Percentiles rank a stretch among this genome's conserved stretches.
phyloP scores from a whole-genome alignment of 2,329 filamentous ascomycete genomes.

The Ophiobolus disseminans region DNA sequence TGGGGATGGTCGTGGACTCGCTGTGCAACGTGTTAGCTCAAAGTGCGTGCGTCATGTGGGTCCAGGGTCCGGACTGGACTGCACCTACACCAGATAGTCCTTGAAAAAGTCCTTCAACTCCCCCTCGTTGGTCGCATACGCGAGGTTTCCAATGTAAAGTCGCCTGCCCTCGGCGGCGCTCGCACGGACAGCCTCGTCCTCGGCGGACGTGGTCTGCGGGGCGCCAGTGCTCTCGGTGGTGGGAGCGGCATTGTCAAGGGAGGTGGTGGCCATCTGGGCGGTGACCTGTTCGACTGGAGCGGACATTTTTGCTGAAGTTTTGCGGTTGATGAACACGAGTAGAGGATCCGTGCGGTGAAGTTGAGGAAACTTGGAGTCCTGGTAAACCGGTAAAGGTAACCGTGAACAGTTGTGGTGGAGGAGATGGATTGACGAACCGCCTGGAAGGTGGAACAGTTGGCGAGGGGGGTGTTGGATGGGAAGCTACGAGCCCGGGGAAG shows the following conservation, averaged over 20 bases:
- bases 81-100: slow-evolving; percentile 96
- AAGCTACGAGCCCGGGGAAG: slow-evolving; percentile 56
- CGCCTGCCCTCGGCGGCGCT: slow-evolving; percentile 98
- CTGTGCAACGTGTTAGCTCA: slow-evolving; percentile 58
- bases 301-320: slow-evolving; percentile 78
- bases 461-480: slow-evolving; percentile 59
- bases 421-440: slow-evolving; percentile 55
- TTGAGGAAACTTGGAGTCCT: slow-evolving; percentile 55
- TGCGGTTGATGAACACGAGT: slow-evolving; percentile 63
- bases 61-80: slow-evolving; percentile 15
- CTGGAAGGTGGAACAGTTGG: slow-evolving; percentile 58
- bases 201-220: slow-evolving; percentile 73
- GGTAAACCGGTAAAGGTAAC: slow-evolving; percentile 50
- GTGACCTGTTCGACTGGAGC: slow-evolving; percentile 78
- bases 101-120: slow-evolving; percentile 99
- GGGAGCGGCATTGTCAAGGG: slow-evolving; percentile 60
- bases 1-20: slow-evolving; percentile 98
- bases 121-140: slow-evolving; percentile 99
- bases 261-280: slow-evolving; percentile 71
- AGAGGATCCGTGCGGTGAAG: slow-evolving; percentile 40
- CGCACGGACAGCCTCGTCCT: slow-evolving; percentile 91
- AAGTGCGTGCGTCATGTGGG: slow-evolving; percentile 21
- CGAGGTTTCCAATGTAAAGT: slow-evolving; percentile 99
- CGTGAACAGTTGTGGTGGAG: slow-evolving; percentile 45
- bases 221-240: slow-evolving; percentile 59